These are phyloP conservation scores for Zygosaccharomyces sapae DNA, from an alignment of 1,139 yeast species.

Conservation along the genomic window DNA sequence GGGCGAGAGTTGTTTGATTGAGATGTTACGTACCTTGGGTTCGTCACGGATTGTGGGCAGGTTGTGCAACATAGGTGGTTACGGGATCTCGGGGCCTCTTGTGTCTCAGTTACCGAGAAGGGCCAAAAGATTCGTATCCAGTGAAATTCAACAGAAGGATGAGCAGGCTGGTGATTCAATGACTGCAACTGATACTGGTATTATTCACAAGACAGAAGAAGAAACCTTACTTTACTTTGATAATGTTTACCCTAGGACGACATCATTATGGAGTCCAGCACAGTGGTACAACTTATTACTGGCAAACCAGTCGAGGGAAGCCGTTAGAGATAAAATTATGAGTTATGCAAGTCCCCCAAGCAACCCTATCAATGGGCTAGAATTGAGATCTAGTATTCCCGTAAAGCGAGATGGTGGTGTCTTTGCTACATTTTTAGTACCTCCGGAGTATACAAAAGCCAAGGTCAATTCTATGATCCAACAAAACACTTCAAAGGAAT, in stretches of 20 bases:
- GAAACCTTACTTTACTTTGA: slow-evolving; percentile 58
- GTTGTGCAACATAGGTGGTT: not conserved
- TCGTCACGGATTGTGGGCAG: not conserved
- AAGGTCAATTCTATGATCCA: slow-evolving; percentile 51
- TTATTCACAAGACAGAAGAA: slow-evolving; percentile 47
- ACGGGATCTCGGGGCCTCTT: slow-evolving; percentile 1
- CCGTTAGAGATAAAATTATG: slow-evolving; percentile 38
- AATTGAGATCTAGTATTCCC: slow-evolving; percentile 54
- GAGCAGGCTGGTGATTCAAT: slow-evolving; percentile 48
- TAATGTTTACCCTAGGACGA: slow-evolving; percentile 46
- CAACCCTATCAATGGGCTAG: slow-evolving; percentile 42
- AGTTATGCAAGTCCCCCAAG: slow-evolving; percentile 42
- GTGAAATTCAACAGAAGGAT: slow-evolving; percentile 41
- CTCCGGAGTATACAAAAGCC: slow-evolving; percentile 46
- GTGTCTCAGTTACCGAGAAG: not conserved
- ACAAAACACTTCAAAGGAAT: slow-evolving; percentile 43
- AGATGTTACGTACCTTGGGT: slow-evolving; percentile 1
- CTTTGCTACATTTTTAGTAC: slow-evolving; percentile 70
- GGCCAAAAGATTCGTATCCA: slow-evolving; percentile 33
- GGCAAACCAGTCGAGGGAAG: slow-evolving; percentile 36
- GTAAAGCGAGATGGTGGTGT: slow-evolving; percentile 87
- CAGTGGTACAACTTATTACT: slow-evolving; percentile 39
- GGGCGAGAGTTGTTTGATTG: not conserved
- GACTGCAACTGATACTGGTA: slow-evolving; percentile 53
- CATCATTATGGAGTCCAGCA: slow-evolving; percentile 40